Base-by-base conservation (phyloP, 2,329 filamentous ascomycete species). In the Cladosporium sp. region DNA sequence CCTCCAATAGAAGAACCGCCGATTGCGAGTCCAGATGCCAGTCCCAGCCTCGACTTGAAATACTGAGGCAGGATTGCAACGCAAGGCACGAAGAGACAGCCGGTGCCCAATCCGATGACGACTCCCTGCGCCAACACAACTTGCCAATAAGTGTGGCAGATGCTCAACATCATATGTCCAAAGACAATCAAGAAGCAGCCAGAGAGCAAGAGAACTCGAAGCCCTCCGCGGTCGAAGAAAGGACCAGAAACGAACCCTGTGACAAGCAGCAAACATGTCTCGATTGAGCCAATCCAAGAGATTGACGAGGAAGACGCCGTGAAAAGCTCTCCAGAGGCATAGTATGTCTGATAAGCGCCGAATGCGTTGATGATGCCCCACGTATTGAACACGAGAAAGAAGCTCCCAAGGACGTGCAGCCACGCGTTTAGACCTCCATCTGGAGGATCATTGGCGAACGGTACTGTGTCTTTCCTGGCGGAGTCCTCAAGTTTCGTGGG, bases 151-250 rank as follows among this genome's bases (percentile, higher is more conserved):
- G 73, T 65, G 8, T 71, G 74, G 59, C 79, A 80, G 6, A 82
- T 72, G 30, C 77, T 79, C 1, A 82, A 72, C 79, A 82, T 82
- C 80, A 82, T 82, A 44, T 79, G 76, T 6, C 81, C 81, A 34
- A 82, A 73, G 12, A 82, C 77, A 2, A 81, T 71, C 60, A 81
- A 61, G 64, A 81, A 71, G 30, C 74, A 74, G 59, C 81, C 81
- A 12, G 71, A 69, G 12, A 77, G 41, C 8, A 82, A 71, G 0
- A 82, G 74, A 14, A 67, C 60, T 14, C 78, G 76, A 66, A 82
- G 80, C 65, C 81, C 79, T 21, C 80, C 80, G 4, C 75, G 74
- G 60, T 83, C 81, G 69, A 81, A 82, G 44, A 82, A 73, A 3
- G 79, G 80, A 0, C 81, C 81, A 3, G 78, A 75, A 8, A 82